Evolutionary conservation across 129 eudicot genomes (phyloP).

Genomic region (Calendula officinalis): DNA sequence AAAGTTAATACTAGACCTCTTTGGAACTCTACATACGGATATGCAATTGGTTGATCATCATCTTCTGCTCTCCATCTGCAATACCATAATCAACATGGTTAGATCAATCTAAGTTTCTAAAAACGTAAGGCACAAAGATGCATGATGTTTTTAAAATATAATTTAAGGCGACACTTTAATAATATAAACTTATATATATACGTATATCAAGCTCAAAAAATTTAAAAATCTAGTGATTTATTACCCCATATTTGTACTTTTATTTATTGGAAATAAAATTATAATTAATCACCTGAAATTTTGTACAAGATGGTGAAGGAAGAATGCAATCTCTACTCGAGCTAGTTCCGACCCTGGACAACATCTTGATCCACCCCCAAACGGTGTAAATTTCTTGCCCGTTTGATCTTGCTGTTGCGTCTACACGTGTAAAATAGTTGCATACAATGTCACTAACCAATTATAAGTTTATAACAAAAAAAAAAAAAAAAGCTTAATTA

Average conservation of each 20-base stretch:
- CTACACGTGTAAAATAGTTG: neutral
- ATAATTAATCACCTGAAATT: slow-evolving; percentile 53
- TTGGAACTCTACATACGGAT: slow-evolving; percentile 71
- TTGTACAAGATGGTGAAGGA: slow-evolving; percentile 81
- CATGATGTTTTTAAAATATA: too few species aligned
- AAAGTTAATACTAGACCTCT: slow-evolving; percentile 41
- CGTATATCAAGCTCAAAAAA: too few species aligned
- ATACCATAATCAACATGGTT: slow-evolving; percentile 4
- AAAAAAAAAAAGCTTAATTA: neutral
- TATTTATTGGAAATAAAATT: neutral
- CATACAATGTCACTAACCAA: neutral
- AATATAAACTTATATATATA: too few species aligned
- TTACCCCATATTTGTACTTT: too few species aligned
- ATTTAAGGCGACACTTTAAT: too few species aligned
- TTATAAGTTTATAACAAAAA: neutral
- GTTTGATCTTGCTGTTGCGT: slow-evolving; percentile 54
- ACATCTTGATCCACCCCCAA: slow-evolving; percentile 82
- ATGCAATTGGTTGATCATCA: slow-evolving; percentile 60
- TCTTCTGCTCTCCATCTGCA: slow-evolving; percentile 65
- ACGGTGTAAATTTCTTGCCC: slow-evolving; percentile 73
- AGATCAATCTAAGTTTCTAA: too few species aligned
- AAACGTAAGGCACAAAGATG: too few species aligned
- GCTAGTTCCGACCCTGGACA: slow-evolving; percentile 88
- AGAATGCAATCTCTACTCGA: slow-evolving; percentile 77
- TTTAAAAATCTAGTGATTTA: too few species aligned